Conservation (phyloP, 768 basidiomycete genomes). For the Suillus sp. region DNA sequence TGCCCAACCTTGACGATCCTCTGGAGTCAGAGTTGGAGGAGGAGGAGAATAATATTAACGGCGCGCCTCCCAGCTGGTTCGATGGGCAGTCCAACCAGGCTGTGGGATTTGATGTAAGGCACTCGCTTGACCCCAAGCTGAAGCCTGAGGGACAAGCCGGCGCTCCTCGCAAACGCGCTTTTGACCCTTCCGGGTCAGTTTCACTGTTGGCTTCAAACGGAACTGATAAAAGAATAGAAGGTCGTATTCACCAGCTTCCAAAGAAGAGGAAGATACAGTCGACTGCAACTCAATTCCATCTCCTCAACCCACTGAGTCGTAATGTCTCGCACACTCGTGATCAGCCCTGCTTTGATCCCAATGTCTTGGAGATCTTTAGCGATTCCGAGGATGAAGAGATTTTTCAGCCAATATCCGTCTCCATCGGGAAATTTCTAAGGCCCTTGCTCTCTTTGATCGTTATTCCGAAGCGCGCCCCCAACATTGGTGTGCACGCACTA, state of each 20-base stretch:
- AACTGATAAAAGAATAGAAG: neutral
- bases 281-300: neutral
- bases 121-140: neutral
- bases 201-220: neutral
- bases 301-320: neutral
- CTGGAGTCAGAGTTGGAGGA: neutral
- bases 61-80: neutral
- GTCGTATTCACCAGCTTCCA: neutral
- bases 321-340: neutral
- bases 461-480: neutral
- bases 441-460: neutral
- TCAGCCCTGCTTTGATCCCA: neutral
- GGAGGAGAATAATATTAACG: neutral
- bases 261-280: neutral
- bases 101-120: neutral
- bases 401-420: conserved; percentile 8
- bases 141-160: neutral
- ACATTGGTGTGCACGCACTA: neutral
- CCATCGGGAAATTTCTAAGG: neutral
- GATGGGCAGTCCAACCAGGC: conserved; percentile 2
- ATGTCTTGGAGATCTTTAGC: conserved; percentile 1
- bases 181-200: neutral
- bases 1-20: conserved; percentile 28
- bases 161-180: neutral
- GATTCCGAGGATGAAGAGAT: conserved; percentile 8